Evolutionary conservation across 495 filamentous ascomycete species (phyloP).

Genomic region (Gamarada debralockiae): DNA sequence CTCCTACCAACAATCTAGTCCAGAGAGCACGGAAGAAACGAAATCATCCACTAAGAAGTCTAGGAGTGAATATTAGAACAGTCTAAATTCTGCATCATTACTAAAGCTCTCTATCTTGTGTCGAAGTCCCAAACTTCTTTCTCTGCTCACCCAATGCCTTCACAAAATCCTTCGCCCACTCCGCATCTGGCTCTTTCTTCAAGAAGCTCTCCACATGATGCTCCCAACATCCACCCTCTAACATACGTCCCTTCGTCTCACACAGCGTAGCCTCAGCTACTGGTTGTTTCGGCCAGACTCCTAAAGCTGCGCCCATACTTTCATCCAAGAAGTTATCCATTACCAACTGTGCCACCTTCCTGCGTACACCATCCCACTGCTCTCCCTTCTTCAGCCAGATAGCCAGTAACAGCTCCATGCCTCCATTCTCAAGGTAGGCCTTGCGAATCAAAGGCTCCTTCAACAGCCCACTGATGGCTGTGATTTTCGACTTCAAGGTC

Average conservation of each 20-base stretch:
- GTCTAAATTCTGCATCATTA: neutral
- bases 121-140: neutral
- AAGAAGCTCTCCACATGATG: slow-evolving; percentile 18
- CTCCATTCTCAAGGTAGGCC: slow-evolving; percentile 44
- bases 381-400: slow-evolving; percentile 34
- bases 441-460: slow-evolving; percentile 39
- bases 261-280: slow-evolving; percentile 13
- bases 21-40: neutral
- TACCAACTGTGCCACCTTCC: slow-evolving; percentile 45
- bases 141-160: slow-evolving; percentile 10
- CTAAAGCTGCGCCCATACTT: slow-evolving; percentile 48
- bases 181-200: neutral
- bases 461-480: slow-evolving; percentile 38
- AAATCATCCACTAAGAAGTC: neutral
- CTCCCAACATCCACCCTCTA: slow-evolving; percentile 27
- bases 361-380: slow-evolving; percentile 36
- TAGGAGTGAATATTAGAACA: neutral
- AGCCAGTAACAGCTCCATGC: slow-evolving; percentile 42
- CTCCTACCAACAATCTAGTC: too few species aligned
- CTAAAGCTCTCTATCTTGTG: slow-evolving; percentile 16
- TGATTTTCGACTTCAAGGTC: slow-evolving; percentile 33
- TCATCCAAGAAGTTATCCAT: slow-evolving; percentile 58
- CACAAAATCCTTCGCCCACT: slow-evolving; percentile 22
- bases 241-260: slow-evolving; percentile 15
- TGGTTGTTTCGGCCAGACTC: slow-evolving; percentile 39